Base-by-base conservation (phyloP, 2,329 filamentous ascomycete species). In the Sclerotinia nivalis region DNA sequence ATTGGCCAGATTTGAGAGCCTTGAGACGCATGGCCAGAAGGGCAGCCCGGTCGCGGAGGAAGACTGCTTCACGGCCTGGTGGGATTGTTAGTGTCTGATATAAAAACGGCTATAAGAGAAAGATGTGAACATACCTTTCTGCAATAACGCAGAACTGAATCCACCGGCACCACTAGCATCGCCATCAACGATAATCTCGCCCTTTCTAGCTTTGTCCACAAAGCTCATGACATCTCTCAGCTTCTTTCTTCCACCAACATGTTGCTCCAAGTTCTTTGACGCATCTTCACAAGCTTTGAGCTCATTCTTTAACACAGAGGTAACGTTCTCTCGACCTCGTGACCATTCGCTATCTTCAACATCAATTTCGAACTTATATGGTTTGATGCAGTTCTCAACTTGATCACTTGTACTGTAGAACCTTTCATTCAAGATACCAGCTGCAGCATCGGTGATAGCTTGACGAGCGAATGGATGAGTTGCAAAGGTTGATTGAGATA, bases 331-430 rank as follows among this genome's bases (percentile, higher is more conserved):
- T 66, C 95, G 86, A 0, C 93, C 94, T 71, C 91, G 88, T 4
- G 85, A 80, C 96, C 96, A 99, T 79, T 99, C 96, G 10, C 89
- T 85, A 52, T 94, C 92, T 77, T 97, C 93, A 58, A 99, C 89
- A 76, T 99, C 96, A 70, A 99, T 97, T 72, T 97, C 93, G 75
- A 95, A 98, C 79, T 99, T 99, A 84, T 95, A 99, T 0, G 96
- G 96, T 80, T 99, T 99, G 81, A 99, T 96, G 79, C 95, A 99
- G 78, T 98, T 98, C 80, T 99, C 96, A 0, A 99, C 92, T 81
- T 98, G 96, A 77, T 99, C 96, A 73, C 92, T 96, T 1, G 96
- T 99, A 80, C 95, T 96, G 82, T 97, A 98, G 73, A 97, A 97
- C 20, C 95, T 87, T 77, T 99, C 96, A 74, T 96, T 96, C 18